Conservation (phyloP, 768 basidiomycete species). For the Phylloporus rhodoxanthus region DNA sequence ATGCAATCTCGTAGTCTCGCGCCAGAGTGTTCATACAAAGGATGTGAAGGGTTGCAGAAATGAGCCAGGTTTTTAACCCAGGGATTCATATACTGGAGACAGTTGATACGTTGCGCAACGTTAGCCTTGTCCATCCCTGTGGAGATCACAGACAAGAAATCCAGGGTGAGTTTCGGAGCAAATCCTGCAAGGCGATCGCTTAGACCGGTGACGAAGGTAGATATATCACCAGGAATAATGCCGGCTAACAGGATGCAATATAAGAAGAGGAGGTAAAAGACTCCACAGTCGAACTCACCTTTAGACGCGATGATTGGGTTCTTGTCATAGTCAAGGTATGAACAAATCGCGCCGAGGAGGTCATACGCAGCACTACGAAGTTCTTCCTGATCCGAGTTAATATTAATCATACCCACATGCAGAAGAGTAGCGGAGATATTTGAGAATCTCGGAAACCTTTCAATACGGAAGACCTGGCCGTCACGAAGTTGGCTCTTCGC, state of each 20-base stretch:
- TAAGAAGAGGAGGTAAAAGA: not conserved
- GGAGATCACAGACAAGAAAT: slow-evolving; percentile 83
- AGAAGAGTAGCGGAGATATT: slow-evolving; percentile 82
- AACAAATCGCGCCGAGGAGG: slow-evolving; percentile 70
- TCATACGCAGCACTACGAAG: slow-evolving; percentile 77
- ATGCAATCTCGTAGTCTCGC: slow-evolving; percentile 76
- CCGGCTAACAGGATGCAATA: slow-evolving; percentile 40
- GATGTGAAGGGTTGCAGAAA: slow-evolving; percentile 63
- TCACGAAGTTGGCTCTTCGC: slow-evolving; percentile 69
- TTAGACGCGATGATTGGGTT: slow-evolving; percentile 63
- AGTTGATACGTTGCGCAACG: slow-evolving; percentile 56
- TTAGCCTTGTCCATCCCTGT: slow-evolving; percentile 49
- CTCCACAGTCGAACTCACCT: slow-evolving; percentile 38
- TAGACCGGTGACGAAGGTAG: slow-evolving; percentile 54
- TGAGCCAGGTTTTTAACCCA: slow-evolving; percentile 79
- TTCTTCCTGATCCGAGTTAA: slow-evolving; percentile 67
- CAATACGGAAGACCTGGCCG: slow-evolving; percentile 43
- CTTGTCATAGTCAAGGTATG: slow-evolving; percentile 72
- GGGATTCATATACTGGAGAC: slow-evolving; percentile 77
- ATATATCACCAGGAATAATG: slow-evolving; percentile 63
- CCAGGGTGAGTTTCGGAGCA: slow-evolving; percentile 79
- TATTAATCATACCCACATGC: slow-evolving; percentile 79
- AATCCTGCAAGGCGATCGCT: slow-evolving; percentile 69
- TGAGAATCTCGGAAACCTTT: slow-evolving; percentile 70
- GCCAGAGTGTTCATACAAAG: slow-evolving; percentile 66